A percentile compares a stretch with the other conserved stretches of the same genome.
phyloP scores from a whole-genome alignment of 2,329 filamentous ascomycete genomes.

The Diaporthe amygdali region DNA sequence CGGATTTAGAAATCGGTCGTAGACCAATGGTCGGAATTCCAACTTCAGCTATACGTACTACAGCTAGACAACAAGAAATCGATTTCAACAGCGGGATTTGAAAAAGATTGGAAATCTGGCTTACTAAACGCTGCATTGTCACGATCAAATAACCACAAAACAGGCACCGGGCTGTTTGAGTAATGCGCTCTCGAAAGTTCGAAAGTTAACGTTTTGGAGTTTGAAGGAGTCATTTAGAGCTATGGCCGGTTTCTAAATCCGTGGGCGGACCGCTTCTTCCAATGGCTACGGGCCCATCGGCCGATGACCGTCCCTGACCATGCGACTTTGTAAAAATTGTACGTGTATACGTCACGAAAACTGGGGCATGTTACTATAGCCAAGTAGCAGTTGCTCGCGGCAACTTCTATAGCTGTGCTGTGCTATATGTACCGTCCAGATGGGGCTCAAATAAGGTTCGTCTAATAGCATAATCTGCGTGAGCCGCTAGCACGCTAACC shows the following conservation, averaged over 20 bases:
- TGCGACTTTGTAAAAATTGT: neutral
- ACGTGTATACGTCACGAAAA: neutral
- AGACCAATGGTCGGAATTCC: neutral
- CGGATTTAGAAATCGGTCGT: neutral
- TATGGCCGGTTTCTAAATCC: neutral
- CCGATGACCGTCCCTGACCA: neutral
- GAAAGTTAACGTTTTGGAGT: neutral
- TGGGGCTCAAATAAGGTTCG: constrained; percentile 13
- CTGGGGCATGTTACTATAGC: neutral
- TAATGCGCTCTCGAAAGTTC: neutral
- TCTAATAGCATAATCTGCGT: neutral
- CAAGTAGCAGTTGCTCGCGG: neutral
- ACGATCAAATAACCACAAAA: too few species aligned
- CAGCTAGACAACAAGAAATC: neutral
- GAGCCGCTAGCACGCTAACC: neutral
- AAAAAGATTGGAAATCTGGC: too few species aligned
- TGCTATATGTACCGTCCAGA: neutral
- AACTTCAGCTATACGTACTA: neutral
- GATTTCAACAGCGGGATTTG: too few species aligned
- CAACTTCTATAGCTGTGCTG: neutral
- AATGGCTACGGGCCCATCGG: neutral
- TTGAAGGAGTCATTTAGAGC: neutral
- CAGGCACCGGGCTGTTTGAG: too few species aligned
- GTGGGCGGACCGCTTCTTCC: neutral
- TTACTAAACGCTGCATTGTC: neutral